Evolutionary conservation across 805 yeast species (phyloP).

Genomic region (Ogataea populi-albae): DNA sequence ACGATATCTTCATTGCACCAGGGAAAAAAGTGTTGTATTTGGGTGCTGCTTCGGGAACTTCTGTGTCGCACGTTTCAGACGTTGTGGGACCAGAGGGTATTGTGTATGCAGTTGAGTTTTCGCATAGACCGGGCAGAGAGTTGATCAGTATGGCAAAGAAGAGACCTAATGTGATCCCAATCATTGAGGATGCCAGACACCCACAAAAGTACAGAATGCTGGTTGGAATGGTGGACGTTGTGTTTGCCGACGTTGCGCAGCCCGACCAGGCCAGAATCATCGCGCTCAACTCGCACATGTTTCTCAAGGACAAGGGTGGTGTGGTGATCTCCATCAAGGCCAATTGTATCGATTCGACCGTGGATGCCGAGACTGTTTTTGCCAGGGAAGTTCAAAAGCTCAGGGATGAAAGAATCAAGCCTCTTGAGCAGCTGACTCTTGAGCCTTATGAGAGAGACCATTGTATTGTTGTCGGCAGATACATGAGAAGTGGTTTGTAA

Average conservation of each 20-base stretch:
- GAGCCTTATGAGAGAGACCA: conserved; percentile 99
- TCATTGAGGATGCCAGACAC: conserved; percentile 99
- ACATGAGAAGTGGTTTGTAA: conserved; percentile 83
- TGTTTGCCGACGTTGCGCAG: conserved; percentile 99
- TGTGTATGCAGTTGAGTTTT: conserved; percentile 98
- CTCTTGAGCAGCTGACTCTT: conserved; percentile 95
- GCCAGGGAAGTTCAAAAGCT: conserved; percentile 99
- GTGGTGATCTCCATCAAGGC: conserved; percentile 99
- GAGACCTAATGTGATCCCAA: conserved; percentile 99
- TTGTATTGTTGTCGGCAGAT: conserved; percentile 97
- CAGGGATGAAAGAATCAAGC: conserved; percentile 98
- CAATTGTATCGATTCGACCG: conserved; percentile 99
- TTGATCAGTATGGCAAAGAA: conserved; percentile 99
- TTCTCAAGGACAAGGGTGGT: conserved; percentile 97
- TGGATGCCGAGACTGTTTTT: conserved; percentile 98
- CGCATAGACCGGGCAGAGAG: conserved; percentile 99
- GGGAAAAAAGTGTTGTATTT: conserved; percentile 96
- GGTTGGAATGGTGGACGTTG: conserved; percentile 97
- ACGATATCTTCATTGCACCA: conserved; percentile 94
- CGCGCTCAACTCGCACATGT: conserved; percentile 96
- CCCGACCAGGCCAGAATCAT: conserved; percentile 99
- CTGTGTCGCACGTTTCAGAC: conserved; percentile 97
- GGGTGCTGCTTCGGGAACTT: conserved; percentile 99
- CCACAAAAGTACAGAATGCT: conserved; percentile 99
- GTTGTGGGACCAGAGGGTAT: conserved; percentile 99